Percentiles rank a stretch among this genome's conserved stretches.
Evolutionary conservation across 495 filamentous ascomycete genomes (phyloP).

Genomic region (Penicillium manginii): DNA sequence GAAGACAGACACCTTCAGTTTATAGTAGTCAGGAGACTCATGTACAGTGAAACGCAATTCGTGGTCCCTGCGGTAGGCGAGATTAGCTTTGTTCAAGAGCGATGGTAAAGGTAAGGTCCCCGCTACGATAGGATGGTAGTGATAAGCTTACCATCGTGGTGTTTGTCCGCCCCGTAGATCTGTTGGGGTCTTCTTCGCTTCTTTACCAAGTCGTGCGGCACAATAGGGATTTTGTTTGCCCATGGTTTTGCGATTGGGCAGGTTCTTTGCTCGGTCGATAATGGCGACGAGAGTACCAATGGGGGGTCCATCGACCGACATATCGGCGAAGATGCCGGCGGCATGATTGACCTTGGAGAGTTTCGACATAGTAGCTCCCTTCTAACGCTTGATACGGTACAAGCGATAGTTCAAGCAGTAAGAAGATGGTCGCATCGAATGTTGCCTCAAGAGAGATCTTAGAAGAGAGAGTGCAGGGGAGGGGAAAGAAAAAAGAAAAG

Average conservation of each 20-base stretch:
- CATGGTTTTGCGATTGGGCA: slow-evolving; percentile 94
- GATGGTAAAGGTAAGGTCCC: too few relatives aligned
- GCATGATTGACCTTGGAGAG: slow-evolving; percentile 63
- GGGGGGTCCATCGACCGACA: slow-evolving; percentile 90
- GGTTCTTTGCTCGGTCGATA: slow-evolving; percentile 91
- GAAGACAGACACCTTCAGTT: slow-evolving; percentile 92
- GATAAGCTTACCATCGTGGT: slow-evolving; percentile 77
- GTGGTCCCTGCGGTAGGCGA: slow-evolving; percentile 72
- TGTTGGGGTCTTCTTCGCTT: slow-evolving; percentile 96
- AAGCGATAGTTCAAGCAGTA: slow-evolving; percentile 2
- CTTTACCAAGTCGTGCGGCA: slow-evolving; percentile 90
- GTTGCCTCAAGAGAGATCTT: slow-evolving; percentile 14
- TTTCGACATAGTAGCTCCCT: slow-evolving; percentile 31
- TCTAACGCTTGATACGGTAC: slow-evolving; percentile 4
- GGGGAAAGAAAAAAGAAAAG: slow-evolving; percentile 20
- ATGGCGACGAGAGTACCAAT: slow-evolving; percentile 93
- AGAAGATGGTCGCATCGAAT: slow-evolving; percentile 17
- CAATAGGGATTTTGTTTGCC: slow-evolving; percentile 99
- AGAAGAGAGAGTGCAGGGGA: not conserved
- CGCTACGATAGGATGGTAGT: not conserved
- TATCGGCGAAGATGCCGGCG: slow-evolving; percentile 94
- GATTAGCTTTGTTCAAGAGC: not conserved
- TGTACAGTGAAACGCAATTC: slow-evolving; percentile 95
- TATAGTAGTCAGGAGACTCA: slow-evolving; percentile 93
- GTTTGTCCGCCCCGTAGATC: slow-evolving; percentile 95